Evolutionary conservation across 495 filamentous ascomycete species (phyloP), one percentile per base, ranked within the genome.

Genomic region (Talaromyces liani): DNA sequence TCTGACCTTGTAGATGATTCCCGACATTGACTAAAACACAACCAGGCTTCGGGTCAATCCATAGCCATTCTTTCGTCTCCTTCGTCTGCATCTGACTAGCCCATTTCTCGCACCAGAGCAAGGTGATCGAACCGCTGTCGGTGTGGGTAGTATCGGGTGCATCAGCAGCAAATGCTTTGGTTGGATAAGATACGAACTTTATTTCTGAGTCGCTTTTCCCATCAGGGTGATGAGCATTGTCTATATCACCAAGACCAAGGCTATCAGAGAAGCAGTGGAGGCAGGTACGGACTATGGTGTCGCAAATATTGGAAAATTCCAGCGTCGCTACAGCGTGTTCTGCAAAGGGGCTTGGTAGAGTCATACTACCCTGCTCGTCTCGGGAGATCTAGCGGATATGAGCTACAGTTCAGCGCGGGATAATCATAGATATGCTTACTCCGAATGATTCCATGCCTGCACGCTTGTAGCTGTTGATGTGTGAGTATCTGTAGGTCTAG

Each of bases 11-110:
- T 31, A 75, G 55, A 45, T 69, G 64, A 61, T 75, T 63, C 16
- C 63, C 72, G 36, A 75, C 34, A 61, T 75, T 75, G 53, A 75
- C 60, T 33, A 73, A 29, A 24, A 65, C 69, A 60, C 67, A 69
- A 20, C 63, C 64, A 20, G 34, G 62, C 34, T 63, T 63, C 10
- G 70, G 64, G 22, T 66, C 56, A 12, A 66, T 64, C 65, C 65
- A 66, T 64, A 66, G 20, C 45, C 45, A 49, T 49, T 60, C 61
- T 58, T 60, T 65, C 10, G 58, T 67, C 41, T 67, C 65, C 58
- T 58, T 31, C 20, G 59, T 65, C 51, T 65, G 65, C 58, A 67
- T 27, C 53, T 67, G 63, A 63, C 63, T 67, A 29, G 65, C 65
- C 65, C 65, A 67, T 41, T 67, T 65, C 33, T 65, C 65, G 24